phyloP scores from a whole-genome alignment of 1,284 basidiomycete genomes.

The Moesziomyces parantarcticus region DNA sequence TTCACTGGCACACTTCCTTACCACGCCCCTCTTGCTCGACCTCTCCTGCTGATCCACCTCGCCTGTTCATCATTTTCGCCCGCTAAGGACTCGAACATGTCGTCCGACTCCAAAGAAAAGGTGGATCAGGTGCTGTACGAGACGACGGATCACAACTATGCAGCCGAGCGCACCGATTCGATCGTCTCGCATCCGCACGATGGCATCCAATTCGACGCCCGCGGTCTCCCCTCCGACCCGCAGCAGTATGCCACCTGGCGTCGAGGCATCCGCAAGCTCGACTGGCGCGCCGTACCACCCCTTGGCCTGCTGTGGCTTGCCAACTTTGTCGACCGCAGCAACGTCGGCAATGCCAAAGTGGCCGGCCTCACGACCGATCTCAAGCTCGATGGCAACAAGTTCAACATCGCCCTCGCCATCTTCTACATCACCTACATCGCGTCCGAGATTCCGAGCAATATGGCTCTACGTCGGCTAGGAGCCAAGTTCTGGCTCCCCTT shows the following conservation, averaged over 20 bases:
- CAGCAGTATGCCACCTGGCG: conserved; percentile 22
- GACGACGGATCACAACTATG: conserved; percentile 5
- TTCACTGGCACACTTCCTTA: no score
- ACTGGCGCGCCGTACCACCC: conserved; percentile 50
- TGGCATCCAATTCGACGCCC: conserved; percentile 9
- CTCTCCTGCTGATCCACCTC: no score
- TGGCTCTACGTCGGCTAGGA: conserved; percentile 62
- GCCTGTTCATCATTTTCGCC: no score
- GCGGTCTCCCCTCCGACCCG: conserved; percentile 19
- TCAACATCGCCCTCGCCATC: conserved; percentile 42
- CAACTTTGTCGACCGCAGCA: conserved; percentile 51
- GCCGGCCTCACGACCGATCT: conserved; percentile 47
- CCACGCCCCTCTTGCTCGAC: no score
- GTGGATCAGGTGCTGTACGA: conserved; percentile 10
- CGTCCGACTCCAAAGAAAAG: conserved; percentile 21
- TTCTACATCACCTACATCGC: conserved; percentile 55
- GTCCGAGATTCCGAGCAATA: conserved; percentile 64
- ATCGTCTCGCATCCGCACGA: neutral
- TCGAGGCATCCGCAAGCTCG: conserved; percentile 48
- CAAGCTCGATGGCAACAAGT: conserved; percentile 41
- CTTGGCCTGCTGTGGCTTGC: conserved; percentile 41
- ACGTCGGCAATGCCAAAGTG: conserved; percentile 56
- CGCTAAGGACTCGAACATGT: conserved; percentile 6
- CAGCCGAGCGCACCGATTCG: conserved; percentile 5
- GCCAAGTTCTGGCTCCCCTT: conserved; percentile 70